Evolutionary conservation across 2,329 filamentous ascomycete species (phyloP), one percentile per base, ranked within the genome.

Genomic region (Didymella pinodella): DNA sequence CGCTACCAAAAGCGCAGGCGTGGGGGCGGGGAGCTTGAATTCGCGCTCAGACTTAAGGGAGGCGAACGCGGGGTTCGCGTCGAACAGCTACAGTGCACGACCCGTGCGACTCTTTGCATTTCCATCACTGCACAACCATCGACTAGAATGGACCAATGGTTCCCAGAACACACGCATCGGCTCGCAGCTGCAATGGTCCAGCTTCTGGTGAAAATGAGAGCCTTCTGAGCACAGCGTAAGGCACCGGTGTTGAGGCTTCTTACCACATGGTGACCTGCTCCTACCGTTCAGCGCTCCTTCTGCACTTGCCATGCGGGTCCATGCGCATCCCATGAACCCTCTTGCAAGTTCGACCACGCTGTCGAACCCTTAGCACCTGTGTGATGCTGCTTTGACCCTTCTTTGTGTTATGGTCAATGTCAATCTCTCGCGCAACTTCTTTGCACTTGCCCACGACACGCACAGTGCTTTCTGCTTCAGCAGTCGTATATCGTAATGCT

Each of bases 391-490:
- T 48, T 41, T 57, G 57, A 54, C 61, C 68, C 63, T 69, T 67
- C 69, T 68, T 22, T 57, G 49, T 45, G 34, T 44, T 45, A 47
- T 46, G 34, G 44, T n/a, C 45, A 48, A 52, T 45, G 36, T 55
- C 57, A 48, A 49, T 49, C 59, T 54, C 57, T 54, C 29, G 3
- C 25, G 16, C 28, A 29, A n/a, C 36, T 38, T 48, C 48, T 64
- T 54, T 54, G 71, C 69, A 38, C 71, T 66, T 75, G 63, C 70
- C 63, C 25, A 38, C 41, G 44, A 48, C 29, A 44, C 57, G 41
- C 47, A 58, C 45, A 51, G 64, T 54, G 57, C 63, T 65, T 65
- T 57, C 57, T 59, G 38, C 51, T 34, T 40, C 54, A 62, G 47
- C 48, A 60, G 50, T 48, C 49, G 32, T 61, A 54, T 34, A 54